These are phyloP conservation scores for Myochromella boudieri DNA, from an alignment of 768 basidiomycete species.

Conservation along the genomic window DNA sequence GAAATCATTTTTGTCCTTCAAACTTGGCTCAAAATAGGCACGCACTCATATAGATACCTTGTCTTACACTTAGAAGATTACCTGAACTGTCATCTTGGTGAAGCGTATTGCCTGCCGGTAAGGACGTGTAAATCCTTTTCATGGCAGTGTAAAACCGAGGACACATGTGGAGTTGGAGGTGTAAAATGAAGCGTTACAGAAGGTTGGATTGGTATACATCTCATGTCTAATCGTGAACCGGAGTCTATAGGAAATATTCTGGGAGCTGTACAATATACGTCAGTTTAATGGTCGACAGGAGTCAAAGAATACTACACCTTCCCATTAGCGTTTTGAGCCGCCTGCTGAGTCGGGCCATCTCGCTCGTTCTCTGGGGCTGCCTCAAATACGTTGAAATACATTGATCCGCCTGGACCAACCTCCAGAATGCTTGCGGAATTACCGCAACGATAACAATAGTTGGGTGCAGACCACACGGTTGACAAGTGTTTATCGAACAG, in stretches of 20 bases:
- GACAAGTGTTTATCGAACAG: conserved; percentile 93
- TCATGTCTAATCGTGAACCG: conserved; percentile 13
- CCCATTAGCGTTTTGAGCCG: conserved; percentile 64
- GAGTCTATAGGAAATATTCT: conserved; percentile 69
- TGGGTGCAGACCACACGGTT: conserved; percentile 98
- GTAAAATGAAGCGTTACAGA: conserved; percentile 11
- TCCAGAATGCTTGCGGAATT: conserved; percentile 97
- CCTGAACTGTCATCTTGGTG: conserved; percentile 11
- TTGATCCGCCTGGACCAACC: conserved; percentile 83
- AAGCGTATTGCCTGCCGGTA: not conserved
- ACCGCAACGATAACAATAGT: conserved; percentile 98
- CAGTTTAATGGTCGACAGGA: conserved; percentile 14
- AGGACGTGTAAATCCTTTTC: not conserved
- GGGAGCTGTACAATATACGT: conserved; percentile 50
- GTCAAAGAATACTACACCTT: conserved; percentile 48
- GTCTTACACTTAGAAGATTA: conserved; percentile 5
- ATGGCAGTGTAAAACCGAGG: not conserved
- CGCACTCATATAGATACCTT: not conserved
- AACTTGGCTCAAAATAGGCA: conserved; percentile 6
- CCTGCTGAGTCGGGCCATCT: conserved; percentile 83
- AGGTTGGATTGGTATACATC: conserved; percentile 14
- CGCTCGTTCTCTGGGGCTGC: conserved; percentile 98
- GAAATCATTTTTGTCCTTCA: conserved; percentile 5
- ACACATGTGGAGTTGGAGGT: not conserved
- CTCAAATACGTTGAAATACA: conserved; percentile 98